Percentiles rank a stretch among this genome's conserved stretches.
Evolutionary conservation across 371 early-diverging fungal species (phyloP).

Genomic region (Chytridium lagenaria): DNA sequence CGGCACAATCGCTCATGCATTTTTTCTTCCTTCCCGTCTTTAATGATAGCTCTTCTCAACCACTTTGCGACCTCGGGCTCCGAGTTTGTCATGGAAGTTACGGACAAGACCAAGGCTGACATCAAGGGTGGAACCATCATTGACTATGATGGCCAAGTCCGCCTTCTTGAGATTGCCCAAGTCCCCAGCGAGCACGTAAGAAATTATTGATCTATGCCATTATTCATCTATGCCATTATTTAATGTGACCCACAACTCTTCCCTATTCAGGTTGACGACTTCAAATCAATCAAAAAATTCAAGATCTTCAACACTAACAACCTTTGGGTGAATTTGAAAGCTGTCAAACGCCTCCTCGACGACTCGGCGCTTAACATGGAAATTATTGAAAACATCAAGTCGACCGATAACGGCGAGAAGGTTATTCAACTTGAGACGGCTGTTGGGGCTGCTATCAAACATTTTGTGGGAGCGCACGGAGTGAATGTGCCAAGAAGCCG

Average conservation of each 20-base stretch:
- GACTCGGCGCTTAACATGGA: constrained; percentile 87
- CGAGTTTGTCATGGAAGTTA: constrained; percentile 99
- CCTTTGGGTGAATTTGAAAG: constrained; percentile 96
- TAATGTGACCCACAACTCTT: neutral
- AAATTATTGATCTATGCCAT: no score
- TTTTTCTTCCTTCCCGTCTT: no score
- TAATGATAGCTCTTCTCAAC: constrained; percentile 85
- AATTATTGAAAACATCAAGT: constrained; percentile 98
- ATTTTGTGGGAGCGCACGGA: constrained; percentile 96
- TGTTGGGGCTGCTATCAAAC: constrained; percentile 99
- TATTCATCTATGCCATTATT: neutral
- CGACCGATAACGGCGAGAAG: constrained; percentile 83
- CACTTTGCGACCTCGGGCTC: constrained; percentile 89
- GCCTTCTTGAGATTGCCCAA: constrained; percentile 99
- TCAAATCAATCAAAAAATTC: constrained; percentile 99
- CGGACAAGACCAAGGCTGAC: constrained; percentile 99
- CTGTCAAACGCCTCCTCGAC: constrained; percentile 92
- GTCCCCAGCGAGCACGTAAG: constrained; percentile 93
- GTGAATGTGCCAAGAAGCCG: constrained; percentile 98
- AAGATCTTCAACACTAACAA: constrained; percentile 99
- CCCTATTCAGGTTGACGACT: constrained; percentile 76
- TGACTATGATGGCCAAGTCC: constrained; percentile 94
- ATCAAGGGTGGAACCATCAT: constrained; percentile 99
- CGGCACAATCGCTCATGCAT: no score
- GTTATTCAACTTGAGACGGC: constrained; percentile 99